Percentiles rank a stretch among this genome's conserved stretches.
Evolutionary conservation across 2,329 filamentous ascomycete genomes (phyloP).

Genomic region (Tricladium varicosporioides): DNA sequence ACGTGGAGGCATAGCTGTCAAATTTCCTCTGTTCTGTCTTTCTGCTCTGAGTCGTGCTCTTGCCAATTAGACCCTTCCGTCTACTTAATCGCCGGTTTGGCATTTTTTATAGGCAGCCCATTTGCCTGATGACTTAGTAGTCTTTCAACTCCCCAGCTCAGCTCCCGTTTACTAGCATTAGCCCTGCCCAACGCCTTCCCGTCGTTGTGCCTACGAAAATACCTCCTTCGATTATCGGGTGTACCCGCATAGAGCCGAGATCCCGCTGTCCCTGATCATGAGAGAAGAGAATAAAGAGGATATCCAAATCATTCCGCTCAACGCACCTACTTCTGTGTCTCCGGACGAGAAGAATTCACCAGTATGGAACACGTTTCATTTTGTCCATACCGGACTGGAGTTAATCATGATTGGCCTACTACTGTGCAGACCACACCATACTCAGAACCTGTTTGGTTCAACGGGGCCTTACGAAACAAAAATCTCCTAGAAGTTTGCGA

Average conservation of each 20-base stretch:
- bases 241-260: slow-evolving; percentile 31
- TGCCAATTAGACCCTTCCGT: slow-evolving; percentile 24
- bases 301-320: slow-evolving; percentile 18
- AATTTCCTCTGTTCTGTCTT: slow-evolving; percentile 10
- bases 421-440: slow-evolving; percentile 23
- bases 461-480: slow-evolving; percentile 19
- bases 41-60: slow-evolving; percentile 9
- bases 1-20: slow-evolving; percentile 10
- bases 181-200: slow-evolving; percentile 12
- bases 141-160: slow-evolving; percentile 17
- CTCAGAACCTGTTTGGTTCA: slow-evolving; percentile 24
- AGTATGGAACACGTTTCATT: slow-evolving; percentile 33
- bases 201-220: slow-evolving; percentile 13
- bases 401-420: slow-evolving; percentile 26
- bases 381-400: slow-evolving; percentile 30
- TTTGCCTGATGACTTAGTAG: slow-evolving; percentile 15
- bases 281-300: slow-evolving; percentile 28
- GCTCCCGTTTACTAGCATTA: slow-evolving; percentile 9
- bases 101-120: slow-evolving; percentile 17
- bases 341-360: slow-evolving; percentile 22
- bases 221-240: slow-evolving; percentile 21
- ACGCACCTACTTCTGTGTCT: slow-evolving; percentile 18
- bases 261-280: slow-evolving; percentile 21
- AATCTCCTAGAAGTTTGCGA: slow-evolving; percentile 22
- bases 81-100: slow-evolving; percentile 15